Evolutionary conservation across 1,284 basidiomycete species (phyloP).

Genomic region (Abortiporus biennis): DNA sequence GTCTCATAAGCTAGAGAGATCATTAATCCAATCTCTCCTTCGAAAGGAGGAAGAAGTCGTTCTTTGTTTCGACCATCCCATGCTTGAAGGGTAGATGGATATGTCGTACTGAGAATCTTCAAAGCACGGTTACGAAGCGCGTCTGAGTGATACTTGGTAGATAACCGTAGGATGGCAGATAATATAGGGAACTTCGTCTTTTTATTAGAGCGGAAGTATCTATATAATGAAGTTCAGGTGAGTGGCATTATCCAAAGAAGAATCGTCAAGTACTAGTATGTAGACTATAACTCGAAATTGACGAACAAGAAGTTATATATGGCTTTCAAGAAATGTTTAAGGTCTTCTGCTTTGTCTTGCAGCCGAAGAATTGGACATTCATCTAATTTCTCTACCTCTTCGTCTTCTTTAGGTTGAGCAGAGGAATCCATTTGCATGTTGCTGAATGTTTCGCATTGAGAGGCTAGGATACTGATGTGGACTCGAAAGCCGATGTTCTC

Average conservation of each 20-base stretch:
- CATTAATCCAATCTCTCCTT: slow-evolving; percentile 8
- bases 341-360: slow-evolving; percentile 14
- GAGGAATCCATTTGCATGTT: too few relatives aligned
- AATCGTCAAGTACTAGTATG: neutral
- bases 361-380: slow-evolving; percentile 15
- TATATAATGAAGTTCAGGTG: too few relatives aligned
- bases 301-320: slow-evolving; percentile 20
- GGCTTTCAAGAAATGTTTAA: slow-evolving; percentile 16
- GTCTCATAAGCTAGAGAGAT: slow-evolving; percentile 12
- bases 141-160: slow-evolving; percentile 34
- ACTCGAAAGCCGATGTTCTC: neutral
- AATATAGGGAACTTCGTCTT: slow-evolving; percentile 25
- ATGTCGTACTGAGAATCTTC: slow-evolving; percentile 27
- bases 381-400: slow-evolving; percentile 13
- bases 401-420: neutral
- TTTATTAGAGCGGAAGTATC: slow-evolving; percentile 11
- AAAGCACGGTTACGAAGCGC: slow-evolving; percentile 31
- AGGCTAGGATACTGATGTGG: neutral
- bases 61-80: slow-evolving; percentile 24
- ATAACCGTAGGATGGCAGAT: slow-evolving; percentile 30
- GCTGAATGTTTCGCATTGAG: neutral
- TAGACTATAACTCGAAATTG: neutral
- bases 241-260: neutral
- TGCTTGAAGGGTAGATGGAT: slow-evolving; percentile 26
- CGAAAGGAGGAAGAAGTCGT: slow-evolving; percentile 13